Conservation (phyloP, 2,329 filamentous ascomycete genomes). For the Colletotrichum sansevieriae region DNA sequence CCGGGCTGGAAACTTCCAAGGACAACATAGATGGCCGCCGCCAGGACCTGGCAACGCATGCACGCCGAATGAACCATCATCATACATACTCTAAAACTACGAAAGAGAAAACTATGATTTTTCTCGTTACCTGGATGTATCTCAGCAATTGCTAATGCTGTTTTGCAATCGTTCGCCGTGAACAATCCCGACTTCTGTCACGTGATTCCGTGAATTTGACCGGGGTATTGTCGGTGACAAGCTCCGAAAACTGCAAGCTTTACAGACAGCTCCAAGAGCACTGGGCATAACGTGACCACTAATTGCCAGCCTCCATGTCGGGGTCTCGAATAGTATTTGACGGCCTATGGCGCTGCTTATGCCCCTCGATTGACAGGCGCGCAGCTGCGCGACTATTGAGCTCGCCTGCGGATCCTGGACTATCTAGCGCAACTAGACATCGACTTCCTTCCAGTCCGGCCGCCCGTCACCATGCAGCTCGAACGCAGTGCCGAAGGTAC, state of each 20-base stretch:
- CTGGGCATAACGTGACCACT: not conserved
- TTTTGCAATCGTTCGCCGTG: not conserved
- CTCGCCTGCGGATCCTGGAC: slow-evolving; percentile 42
- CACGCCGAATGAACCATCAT: slow-evolving; percentile 21
- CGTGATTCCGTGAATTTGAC: slow-evolving; percentile 17
- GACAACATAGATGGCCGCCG: not conserved
- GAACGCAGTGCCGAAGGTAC: slow-evolving; percentile 22
- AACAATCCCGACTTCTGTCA: not conserved
- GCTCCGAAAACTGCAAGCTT: slow-evolving; percentile 21
- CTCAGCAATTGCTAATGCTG: not conserved
- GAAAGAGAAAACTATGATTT: slow-evolving; percentile 10
- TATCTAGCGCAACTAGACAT: slow-evolving; percentile 10
- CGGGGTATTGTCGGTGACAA: slow-evolving; percentile 19
- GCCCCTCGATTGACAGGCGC: slow-evolving; percentile 64
- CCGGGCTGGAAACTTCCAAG: not conserved
- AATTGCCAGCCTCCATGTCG: slow-evolving; percentile 50
- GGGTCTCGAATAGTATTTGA: slow-evolving; percentile 60
- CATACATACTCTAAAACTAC: slow-evolving; percentile 25
- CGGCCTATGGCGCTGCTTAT: slow-evolving; percentile 74
- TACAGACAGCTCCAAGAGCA: not conserved
- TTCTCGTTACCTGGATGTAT: not conserved
- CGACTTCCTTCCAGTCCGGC: slow-evolving; percentile 16
- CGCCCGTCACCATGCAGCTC: not conserved
- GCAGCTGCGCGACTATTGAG: slow-evolving; percentile 52
- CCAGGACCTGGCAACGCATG: slow-evolving; percentile 13